phyloP scores from a whole-genome alignment of 768 basidiomycete genomes.

The Amanita exitialis region DNA sequence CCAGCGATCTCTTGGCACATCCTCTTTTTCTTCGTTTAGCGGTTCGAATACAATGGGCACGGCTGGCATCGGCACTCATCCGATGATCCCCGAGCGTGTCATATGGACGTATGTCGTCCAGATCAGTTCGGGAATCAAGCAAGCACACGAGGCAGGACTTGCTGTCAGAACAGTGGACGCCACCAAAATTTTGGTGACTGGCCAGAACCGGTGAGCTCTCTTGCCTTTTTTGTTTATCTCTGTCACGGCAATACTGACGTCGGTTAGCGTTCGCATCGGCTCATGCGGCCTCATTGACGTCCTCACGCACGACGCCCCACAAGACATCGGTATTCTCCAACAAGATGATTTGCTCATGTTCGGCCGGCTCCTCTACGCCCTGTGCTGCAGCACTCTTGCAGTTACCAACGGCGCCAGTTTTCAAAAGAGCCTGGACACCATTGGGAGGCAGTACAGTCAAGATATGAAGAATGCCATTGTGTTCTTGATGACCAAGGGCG shows the following conservation, averaged over 20 bases:
- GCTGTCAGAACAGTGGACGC: conserved; percentile 79
- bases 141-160: conserved; percentile 71
- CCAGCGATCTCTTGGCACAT: background rate
- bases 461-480: conserved; percentile 78
- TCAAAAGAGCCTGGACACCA: conserved; percentile 64
- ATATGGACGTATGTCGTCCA: conserved; percentile 94
- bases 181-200: conserved; percentile 81
- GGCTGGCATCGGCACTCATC: background rate
- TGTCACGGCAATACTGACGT: background rate
- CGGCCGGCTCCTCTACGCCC: conserved; percentile 70
- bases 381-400: conserved; percentile 62
- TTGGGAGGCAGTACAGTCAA: conserved; percentile 62
- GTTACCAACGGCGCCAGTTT: conserved; percentile 53
- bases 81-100: conserved; percentile 61
- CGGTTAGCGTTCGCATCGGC: conserved; percentile 64
- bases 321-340: conserved; percentile 50
- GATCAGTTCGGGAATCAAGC: conserved; percentile 78
- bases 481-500: conserved; percentile 68
- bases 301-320: conserved; percentile 60
- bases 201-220: conserved; percentile 65
- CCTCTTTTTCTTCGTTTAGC: background rate
- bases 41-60: background rate
- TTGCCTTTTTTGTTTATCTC: background rate
- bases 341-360: conserved; percentile 88
- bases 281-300: conserved; percentile 87